Evolutionary conservation across 176 grass and related monocot genomes (phyloP).

Genomic region (Bolboschoenus planiculmis): DNA sequence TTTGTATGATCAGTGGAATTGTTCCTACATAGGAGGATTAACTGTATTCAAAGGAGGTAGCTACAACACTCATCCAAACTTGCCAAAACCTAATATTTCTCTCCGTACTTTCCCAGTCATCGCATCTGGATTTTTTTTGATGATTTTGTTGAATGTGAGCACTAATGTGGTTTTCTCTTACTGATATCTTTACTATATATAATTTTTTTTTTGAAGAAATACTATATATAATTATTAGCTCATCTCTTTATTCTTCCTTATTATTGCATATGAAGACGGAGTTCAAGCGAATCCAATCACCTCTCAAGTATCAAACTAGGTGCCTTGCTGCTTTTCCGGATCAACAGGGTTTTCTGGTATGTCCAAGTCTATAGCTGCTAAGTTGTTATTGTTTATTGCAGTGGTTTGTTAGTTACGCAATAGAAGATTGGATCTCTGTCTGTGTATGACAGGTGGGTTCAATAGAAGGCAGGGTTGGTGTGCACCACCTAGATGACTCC

Average conservation of each 20-base stretch:
- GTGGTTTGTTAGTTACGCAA: background rate
- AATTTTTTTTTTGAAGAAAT: no score
- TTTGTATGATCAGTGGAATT: background rate
- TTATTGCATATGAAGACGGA: conserved; percentile 47
- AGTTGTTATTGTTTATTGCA: background rate
- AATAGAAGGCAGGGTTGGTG: conserved; percentile 94
- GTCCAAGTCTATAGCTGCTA: background rate
- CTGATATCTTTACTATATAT: background rate
- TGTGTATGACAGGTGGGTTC: conserved; percentile 68
- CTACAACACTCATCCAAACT: background rate
- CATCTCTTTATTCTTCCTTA: background rate
- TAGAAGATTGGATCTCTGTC: conserved; percentile 12
- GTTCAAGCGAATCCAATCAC: conserved; percentile 87
- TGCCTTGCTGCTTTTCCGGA: conserved; percentile 88
- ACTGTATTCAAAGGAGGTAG: background rate
- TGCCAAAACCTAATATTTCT: background rate
- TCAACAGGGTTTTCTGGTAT: conserved; percentile 98
- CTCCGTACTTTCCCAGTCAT: background rate
- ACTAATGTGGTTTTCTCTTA: background rate
- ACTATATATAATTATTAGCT: background rate
- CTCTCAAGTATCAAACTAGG: conserved; percentile 91
- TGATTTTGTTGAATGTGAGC: background rate
- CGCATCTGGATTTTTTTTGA: background rate
- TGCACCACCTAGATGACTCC: conserved; percentile 88
- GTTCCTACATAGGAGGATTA: background rate